Percentiles rank a stretch among this genome's conserved stretches.
Conservation (phyloP, 495 filamentous ascomycete species). For the Rhizodiscina lignyota region DNA sequence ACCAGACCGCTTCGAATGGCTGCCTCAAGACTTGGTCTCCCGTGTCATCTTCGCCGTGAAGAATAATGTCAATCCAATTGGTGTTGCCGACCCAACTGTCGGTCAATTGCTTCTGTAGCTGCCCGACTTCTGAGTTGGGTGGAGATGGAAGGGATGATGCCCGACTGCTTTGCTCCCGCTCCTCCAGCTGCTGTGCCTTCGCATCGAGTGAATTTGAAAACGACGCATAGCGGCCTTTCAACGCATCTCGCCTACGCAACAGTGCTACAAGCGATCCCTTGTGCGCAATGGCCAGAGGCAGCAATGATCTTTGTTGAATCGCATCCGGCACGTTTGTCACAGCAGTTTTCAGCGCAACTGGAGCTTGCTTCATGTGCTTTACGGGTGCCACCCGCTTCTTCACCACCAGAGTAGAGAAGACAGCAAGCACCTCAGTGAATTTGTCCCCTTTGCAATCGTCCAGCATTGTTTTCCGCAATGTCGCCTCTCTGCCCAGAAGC, state of each 20-base stretch:
- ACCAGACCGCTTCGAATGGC: constrained; percentile 52
- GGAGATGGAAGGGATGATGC: not conserved
- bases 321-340: constrained; percentile 40
- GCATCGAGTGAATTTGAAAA: not conserved
- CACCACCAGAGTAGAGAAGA: constrained; percentile 65
- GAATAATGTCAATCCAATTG: constrained; percentile 47
- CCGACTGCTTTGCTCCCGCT: constrained; percentile 11
- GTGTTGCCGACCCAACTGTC: constrained; percentile 62
- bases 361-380: constrained; percentile 14
- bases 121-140: constrained; percentile 18
- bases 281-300: constrained; percentile 57
- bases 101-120: constrained; percentile 32
- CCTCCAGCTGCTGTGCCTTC: constrained; percentile 20
- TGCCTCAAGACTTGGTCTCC: constrained; percentile 46
- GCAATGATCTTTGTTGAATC: constrained; percentile 40
- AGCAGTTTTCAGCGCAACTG: constrained; percentile 41
- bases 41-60: constrained; percentile 42
- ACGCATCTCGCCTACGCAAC: constrained; percentile 37
- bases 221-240: constrained; percentile 26
- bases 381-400: constrained; percentile 41
- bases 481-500: constrained; percentile 54
- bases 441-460: constrained; percentile 51
- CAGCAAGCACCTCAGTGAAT: constrained; percentile 55
- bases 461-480: constrained; percentile 76
- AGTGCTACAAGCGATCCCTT: constrained; percentile 39